Base-by-base conservation (phyloP, 2,329 filamentous ascomycete genomes). In the Juglanconis sp. region DNA sequence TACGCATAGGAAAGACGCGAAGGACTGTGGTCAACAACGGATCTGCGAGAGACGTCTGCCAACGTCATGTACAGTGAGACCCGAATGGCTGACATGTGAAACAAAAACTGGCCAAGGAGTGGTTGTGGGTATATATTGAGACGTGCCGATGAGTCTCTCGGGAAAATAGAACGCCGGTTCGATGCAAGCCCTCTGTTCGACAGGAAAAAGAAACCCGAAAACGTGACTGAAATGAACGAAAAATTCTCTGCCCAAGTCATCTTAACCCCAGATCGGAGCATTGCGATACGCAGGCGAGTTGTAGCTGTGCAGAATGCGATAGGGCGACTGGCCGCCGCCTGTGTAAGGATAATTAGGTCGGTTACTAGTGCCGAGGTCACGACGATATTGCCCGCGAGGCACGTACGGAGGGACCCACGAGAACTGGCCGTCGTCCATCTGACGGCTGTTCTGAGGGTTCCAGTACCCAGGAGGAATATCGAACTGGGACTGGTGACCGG, bases 201-300 rank as follows among this genome's bases (percentile, higher is more conserved):
- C n/a, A 24, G 11, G 35, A 10, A 17, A 34, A 11, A 4, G 24
- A 36, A 10, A 15, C 8, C 30, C 15, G 36, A 34, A 31, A 49
- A 24, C 31, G 42, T 40, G 42, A 44, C 11, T 32, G 46, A 38
- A 56, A 51, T 38, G 35, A 44, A 56, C 42, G 15, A 9, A 15
- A 7, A 10, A 17, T 31, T 34, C 32, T 31, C 38, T 31, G 24
- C 15, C 13, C 17, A 9, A 3, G 35, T n/a, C 15, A 8, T 3
- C 24, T 72, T 64, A 83, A n/a, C 80, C 77, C 81, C 82, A 84
- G n/a, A 85, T 83, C 0, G 81, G 82, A 3, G 74, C 77, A 40
- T 80, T 76, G 34, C 76, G 76, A 65, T 86, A 85, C 5, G 82
- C 81, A 5, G 82, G 82, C 4, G 82, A 83, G 67, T 84, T 83